Evolutionary conservation across 495 filamentous ascomycete genomes (phyloP), one percentile per base, ranked within the genome.

Genomic region (Podospora bellae-mahoneyi): DNA sequence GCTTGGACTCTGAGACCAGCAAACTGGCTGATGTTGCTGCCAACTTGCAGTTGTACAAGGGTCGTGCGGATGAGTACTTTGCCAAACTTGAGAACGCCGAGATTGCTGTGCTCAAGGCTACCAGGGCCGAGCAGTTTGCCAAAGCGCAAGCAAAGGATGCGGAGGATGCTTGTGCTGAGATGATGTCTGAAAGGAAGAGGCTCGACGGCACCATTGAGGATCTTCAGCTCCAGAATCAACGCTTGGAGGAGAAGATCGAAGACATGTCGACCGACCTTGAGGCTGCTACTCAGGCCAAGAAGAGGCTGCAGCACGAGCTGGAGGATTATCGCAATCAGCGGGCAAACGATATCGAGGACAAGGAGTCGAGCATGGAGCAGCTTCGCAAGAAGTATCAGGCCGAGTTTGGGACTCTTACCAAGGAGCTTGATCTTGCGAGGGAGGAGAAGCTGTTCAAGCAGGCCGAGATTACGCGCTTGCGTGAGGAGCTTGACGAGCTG

Each of bases 51-150:
- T 80, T 97, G 28, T 99, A 98, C 84, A 98, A 97, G 85, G 88
- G 87, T 58, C 90, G 95, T 30, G 91, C 94, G 0, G 93, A 98
- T 75, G 95, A 99, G 75, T 99, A 99, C 73, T 99, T 97, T 81
- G 92, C 86, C 83, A 97, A 97, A 79, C 89, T 99, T 19, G 95
- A 99, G 76, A 94, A 97, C 76, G 95, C 95, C 18, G 95, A 99
- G 75, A 94, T 98, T 69, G 89, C 93, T 9, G 92, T 98, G 23
- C 85, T 99, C 67, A 97, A 97, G 78, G 94, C 95, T 58, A 88
- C 86, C 62, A 85, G 94, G 7, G 94, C 96, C 0, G 95, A 98
- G 78, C 92, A 96, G 74, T 97, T 97, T 75, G 94, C 95, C 58
- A 96, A 92, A 77, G 81, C 90, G 20, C 94, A 97, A 71, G 88